These are phyloP conservation scores for Sclerotinia spermophila DNA, from an alignment of 2,329 filamentous ascomycete species.

Conservation along the genomic window DNA sequence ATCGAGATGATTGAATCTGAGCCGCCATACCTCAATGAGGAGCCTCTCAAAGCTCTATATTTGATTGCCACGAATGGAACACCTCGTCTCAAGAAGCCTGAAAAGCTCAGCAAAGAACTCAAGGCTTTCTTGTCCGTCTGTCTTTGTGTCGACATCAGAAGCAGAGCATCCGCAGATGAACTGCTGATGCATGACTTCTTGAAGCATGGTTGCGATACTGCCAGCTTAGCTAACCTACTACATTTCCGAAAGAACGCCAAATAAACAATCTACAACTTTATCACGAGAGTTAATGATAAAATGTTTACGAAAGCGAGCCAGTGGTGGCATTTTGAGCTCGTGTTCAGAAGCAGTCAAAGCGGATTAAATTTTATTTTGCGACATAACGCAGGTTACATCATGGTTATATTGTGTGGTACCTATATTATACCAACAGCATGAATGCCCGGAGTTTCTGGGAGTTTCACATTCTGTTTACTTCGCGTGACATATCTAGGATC, in stretches of 20 bases:
- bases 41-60: slow-evolving; percentile 86
- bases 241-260: slow-evolving; percentile 77
- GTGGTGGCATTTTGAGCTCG: slow-evolving; percentile 11
- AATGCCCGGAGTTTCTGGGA: slow-evolving; percentile 30
- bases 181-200: slow-evolving; percentile 89
- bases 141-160: slow-evolving; percentile 94
- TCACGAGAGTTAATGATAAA: slow-evolving; percentile 18
- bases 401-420: slow-evolving; percentile 25
- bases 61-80: slow-evolving; percentile 97
- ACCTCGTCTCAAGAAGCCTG: slow-evolving; percentile 93
- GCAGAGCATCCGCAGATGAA: slow-evolving; percentile 85
- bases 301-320: slow-evolving; percentile 16
- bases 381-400: slow-evolving; percentile 24
- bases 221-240: slow-evolving; percentile 80
- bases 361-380: slow-evolving; percentile 14
- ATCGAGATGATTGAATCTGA: slow-evolving; percentile 99
- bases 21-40: slow-evolving; percentile 93
- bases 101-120: slow-evolving; percentile 95
- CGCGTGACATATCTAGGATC: slow-evolving; percentile 4
- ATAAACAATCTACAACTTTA: slow-evolving; percentile 39
- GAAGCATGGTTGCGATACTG: slow-evolving; percentile 81
- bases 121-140: slow-evolving; percentile 97
- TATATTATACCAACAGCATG: slow-evolving; percentile 25
- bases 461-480: slow-evolving; percentile 13
- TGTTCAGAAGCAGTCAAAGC: slow-evolving; percentile 11